phyloP scores from a whole-genome alignment of 225 moss, liverwort and hornwort species.

The Straminergon stramineum region DNA sequence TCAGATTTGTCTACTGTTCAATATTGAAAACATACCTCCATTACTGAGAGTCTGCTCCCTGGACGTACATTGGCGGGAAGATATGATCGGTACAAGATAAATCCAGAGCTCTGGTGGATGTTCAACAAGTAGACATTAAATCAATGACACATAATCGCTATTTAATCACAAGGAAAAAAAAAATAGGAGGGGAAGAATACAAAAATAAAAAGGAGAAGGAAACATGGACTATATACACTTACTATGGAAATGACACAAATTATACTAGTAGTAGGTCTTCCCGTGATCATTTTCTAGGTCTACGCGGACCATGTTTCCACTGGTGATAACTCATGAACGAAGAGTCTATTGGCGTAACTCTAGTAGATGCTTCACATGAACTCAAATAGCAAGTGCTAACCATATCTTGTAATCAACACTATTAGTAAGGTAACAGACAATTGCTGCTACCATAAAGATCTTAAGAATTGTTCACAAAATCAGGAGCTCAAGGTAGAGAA shows the following conservation, averaged over 20 bases:
- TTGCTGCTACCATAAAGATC: background rate
- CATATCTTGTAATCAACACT: background rate
- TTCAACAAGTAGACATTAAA: background rate
- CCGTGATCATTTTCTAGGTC: background rate
- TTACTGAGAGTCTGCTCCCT: conserved; percentile 53
- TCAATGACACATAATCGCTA: background rate
- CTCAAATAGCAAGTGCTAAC: no score
- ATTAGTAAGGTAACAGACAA: no score
- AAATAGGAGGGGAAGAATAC: background rate
- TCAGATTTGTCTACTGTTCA: background rate
- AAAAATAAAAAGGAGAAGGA: background rate
- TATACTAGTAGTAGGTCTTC: background rate
- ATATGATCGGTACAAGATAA: conserved; percentile 59
- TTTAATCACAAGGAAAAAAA: background rate
- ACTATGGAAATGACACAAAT: background rate
- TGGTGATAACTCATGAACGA: background rate
- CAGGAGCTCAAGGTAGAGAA: background rate
- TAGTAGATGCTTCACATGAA: background rate
- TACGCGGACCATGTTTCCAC: background rate
- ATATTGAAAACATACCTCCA: conserved; percentile 27
- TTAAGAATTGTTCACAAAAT: background rate
- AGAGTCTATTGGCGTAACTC: background rate
- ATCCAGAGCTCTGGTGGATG: conserved; percentile 51
- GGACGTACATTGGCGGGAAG: conserved; percentile 49
- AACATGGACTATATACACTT: background rate